Percentiles rank a stretch among this genome's conserved stretches.
These are phyloP conservation scores for Alternaria metachromatica DNA, from an alignment of 2,329 filamentous ascomycete species.

Conservation along the genomic window DNA sequence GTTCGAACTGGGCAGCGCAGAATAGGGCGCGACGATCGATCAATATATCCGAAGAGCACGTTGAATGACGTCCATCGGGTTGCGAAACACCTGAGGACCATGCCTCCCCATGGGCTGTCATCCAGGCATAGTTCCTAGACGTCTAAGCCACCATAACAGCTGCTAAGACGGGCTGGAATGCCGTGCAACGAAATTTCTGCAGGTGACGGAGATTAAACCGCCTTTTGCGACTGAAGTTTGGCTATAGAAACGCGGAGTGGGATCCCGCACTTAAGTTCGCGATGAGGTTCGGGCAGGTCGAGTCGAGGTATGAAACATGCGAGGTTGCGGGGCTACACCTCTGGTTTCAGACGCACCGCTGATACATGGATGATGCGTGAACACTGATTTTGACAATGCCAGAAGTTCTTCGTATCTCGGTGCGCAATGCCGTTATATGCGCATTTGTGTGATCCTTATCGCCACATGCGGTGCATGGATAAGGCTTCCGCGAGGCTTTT, in stretches of 20 bases:
- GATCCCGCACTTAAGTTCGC: constrained; percentile 19
- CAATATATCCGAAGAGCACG: constrained; percentile 24
- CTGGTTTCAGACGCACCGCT: constrained; percentile 22
- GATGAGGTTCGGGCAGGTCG: constrained; percentile 14
- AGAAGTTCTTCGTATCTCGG: neutral
- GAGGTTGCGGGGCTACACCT: constrained; percentile 16
- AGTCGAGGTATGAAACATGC: constrained; percentile 24
- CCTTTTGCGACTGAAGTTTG: constrained; percentile 6
- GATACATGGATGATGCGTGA: constrained; percentile 28
- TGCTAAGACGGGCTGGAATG: constrained; percentile 21
- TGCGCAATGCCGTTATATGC: neutral
- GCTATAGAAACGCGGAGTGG: constrained; percentile 20
- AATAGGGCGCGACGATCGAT: constrained; percentile 10
- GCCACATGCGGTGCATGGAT: neutral
- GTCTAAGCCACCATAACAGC: constrained; percentile 22
- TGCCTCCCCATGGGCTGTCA: constrained; percentile 23
- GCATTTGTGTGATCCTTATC: neutral
- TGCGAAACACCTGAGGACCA: constrained; percentile 35
- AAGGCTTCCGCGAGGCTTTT: neutral
- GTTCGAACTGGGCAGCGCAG: neutral
- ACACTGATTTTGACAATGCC: neutral
- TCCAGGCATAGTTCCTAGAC: constrained; percentile 23
- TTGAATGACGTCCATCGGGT: constrained; percentile 16
- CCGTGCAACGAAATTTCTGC: constrained; percentile 15
- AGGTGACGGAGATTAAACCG: constrained; percentile 4